These are phyloP conservation scores for Aquanectria penicillioides DNA, from an alignment of 2,329 filamentous ascomycete species.

Conservation along the genomic window DNA sequence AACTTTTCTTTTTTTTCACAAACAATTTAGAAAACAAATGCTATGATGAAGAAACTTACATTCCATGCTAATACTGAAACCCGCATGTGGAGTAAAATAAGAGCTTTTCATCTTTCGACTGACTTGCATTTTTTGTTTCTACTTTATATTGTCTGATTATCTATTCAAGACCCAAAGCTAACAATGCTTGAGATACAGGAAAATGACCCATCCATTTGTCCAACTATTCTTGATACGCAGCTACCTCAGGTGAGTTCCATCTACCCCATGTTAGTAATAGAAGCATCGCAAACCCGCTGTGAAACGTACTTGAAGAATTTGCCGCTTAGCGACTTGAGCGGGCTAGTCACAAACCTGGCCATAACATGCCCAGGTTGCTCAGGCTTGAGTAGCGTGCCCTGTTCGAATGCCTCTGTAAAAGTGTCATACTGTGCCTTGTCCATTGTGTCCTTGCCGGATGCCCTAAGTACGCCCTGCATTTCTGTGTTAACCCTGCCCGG, in stretches of 20 bases:
- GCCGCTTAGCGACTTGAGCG: slow-evolving; percentile 75
- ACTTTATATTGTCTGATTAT: slow-evolving; percentile 32
- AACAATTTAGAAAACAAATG: slow-evolving; percentile 38
- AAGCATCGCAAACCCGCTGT: not conserved
- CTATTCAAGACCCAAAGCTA: slow-evolving; percentile 33
- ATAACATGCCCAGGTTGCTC: slow-evolving; percentile 90
- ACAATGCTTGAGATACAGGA: slow-evolving; percentile 38
- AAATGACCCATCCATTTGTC: not conserved
- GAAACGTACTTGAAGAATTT: slow-evolving; percentile 73
- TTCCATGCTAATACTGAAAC: slow-evolving; percentile 84
- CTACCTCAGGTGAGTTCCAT: slow-evolving; percentile 58
- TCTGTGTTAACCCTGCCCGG: slow-evolving; percentile 88
- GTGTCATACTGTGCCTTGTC: slow-evolving; percentile 66
- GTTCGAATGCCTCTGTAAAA: slow-evolving; percentile 76
- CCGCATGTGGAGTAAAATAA: slow-evolving; percentile 72
- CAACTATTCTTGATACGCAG: slow-evolving; percentile 58
- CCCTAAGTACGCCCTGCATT: slow-evolving; percentile 87
- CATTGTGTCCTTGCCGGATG: slow-evolving; percentile 63
- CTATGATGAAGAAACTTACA: slow-evolving; percentile 74
- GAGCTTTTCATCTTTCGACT: slow-evolving; percentile 90
- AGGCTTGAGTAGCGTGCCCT: slow-evolving; percentile 78
- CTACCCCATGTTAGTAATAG: slow-evolving; percentile 40
- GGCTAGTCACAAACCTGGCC: slow-evolving; percentile 77
- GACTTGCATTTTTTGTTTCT: slow-evolving; percentile 56
- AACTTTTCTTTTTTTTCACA: slow-evolving; percentile 30